phyloP scores from a whole-genome alignment of 139 green algal genomes.

The Yamagishiella unicocca region DNA sequence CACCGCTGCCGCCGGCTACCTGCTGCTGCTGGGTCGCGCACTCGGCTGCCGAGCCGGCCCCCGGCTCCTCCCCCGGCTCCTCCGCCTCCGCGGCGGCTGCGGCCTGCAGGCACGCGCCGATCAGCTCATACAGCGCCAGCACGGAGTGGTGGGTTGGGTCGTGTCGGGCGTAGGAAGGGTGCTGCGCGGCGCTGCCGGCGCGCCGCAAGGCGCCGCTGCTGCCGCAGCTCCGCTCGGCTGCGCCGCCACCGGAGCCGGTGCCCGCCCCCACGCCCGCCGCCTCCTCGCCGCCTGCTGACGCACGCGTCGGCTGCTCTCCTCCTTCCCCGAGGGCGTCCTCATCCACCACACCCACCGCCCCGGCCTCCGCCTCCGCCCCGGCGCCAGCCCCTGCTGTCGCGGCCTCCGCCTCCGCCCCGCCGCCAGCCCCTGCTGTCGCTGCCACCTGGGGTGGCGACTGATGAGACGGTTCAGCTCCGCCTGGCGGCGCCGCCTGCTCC shows the following conservation, averaged over 20 bases:
- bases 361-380: too few species aligned
- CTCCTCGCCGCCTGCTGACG: not conserved
- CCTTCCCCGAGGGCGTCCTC: too few species aligned
- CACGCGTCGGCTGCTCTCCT: not conserved
- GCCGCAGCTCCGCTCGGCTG: not conserved
- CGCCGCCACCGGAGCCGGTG: not conserved
- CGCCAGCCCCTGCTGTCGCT: too few species aligned
- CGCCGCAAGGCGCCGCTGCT: not conserved
- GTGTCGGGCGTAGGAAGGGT: slow-evolving; percentile 28
- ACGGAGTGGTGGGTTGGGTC: slow-evolving; percentile 54
- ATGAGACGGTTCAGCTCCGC: too few species aligned
- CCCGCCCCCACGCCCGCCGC: not conserved
- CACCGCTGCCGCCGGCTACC: not conserved
- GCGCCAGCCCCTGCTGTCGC: too few species aligned
- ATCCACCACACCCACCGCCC: too few species aligned
- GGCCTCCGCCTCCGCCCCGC: too few species aligned
- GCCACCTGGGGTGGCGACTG: too few species aligned
- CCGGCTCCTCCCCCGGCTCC: not conserved
- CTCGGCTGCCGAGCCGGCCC: too few species aligned
- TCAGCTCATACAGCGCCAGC: slow-evolving; percentile 58
- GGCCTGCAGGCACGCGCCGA: slow-evolving; percentile 52
- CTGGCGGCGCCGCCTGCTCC: too few species aligned
- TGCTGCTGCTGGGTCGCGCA: too few species aligned
- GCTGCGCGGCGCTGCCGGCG: slow-evolving; percentile 5
- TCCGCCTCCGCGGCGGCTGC: not conserved